Percentiles rank a stretch among this genome's conserved stretches.
Conservation (phyloP, 495 filamentous ascomycete genomes). For the Copromyces sp. region DNA sequence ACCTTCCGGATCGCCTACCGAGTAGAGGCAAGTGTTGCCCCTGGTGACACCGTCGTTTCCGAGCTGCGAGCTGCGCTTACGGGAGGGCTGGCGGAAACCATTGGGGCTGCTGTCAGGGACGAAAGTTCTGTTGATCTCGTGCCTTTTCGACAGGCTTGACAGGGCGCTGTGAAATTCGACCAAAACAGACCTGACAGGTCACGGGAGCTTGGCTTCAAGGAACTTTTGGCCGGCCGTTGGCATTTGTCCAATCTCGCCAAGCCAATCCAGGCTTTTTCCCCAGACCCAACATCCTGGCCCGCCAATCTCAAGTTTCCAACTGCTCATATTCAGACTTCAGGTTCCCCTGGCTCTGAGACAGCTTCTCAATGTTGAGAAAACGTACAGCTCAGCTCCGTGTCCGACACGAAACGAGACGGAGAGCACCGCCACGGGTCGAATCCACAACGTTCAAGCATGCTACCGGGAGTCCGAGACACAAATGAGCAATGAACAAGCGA, state of each 20-base stretch:
- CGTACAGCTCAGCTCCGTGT: neutral
- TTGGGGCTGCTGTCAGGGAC: conserved; percentile 5
- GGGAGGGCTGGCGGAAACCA: neutral
- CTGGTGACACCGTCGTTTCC: neutral
- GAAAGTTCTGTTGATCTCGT: conserved; percentile 27
- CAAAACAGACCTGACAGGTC: neutral
- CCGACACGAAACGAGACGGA: neutral
- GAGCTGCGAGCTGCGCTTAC: conserved; percentile 5
- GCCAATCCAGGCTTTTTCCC: neutral
- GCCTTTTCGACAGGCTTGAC: neutral
- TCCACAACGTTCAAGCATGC: neutral
- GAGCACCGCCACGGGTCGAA: neutral
- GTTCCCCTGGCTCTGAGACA: neutral
- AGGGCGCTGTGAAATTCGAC: neutral
- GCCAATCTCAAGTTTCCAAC: neutral
- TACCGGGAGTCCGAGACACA: neutral
- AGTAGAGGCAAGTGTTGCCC: neutral
- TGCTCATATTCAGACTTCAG: neutral
- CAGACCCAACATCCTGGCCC: neutral
- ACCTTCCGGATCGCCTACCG: neutral
- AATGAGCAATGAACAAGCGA: neutral
- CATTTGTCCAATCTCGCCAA: neutral
- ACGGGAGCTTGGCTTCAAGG: neutral
- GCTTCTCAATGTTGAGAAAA: neutral
- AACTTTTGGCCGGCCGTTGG: neutral